Evolutionary conservation across 257 asterid species (phyloP).

Genomic region (Scutellaria minor): DNA sequence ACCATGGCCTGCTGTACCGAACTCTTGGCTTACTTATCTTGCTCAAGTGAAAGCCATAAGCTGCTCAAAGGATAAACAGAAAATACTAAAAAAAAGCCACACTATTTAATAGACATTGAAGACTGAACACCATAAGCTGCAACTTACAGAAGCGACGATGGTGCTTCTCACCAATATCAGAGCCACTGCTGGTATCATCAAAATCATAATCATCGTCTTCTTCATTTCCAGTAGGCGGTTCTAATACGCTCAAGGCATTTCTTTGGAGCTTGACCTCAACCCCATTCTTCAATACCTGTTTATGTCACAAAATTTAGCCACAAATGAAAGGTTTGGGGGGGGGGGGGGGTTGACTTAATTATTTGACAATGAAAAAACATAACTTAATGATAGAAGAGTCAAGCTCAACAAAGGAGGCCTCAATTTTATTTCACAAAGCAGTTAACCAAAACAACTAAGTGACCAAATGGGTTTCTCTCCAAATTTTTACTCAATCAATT

Average conservation of each 20-base stretch:
- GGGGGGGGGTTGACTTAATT: background rate
- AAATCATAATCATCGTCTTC: slow-evolving; percentile 71
- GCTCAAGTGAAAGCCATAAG: slow-evolving; percentile 66
- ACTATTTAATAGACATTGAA: background rate
- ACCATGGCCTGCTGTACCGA: slow-evolving; percentile 72
- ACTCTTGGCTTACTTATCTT: slow-evolving; percentile 75
- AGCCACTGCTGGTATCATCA: slow-evolving; percentile 81
- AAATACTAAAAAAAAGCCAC: slow-evolving; percentile 1
- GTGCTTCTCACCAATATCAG: slow-evolving; percentile 69
- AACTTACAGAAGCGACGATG: slow-evolving; percentile 67
- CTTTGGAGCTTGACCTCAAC: slow-evolving; percentile 95
- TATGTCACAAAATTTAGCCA: slow-evolving; percentile 17
- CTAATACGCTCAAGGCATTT: slow-evolving; percentile 91
- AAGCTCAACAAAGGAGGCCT: background rate
- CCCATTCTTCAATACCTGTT: slow-evolving; percentile 90
- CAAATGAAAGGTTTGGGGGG: background rate
- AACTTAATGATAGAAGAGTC: background rate
- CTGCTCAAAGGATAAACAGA: slow-evolving; percentile 45
- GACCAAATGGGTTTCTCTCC: background rate
- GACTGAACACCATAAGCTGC: slow-evolving; percentile 25
- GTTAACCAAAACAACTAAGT: slow-evolving; percentile 12
- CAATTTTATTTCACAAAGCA: slow-evolving; percentile 4
- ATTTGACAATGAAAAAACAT: background rate
- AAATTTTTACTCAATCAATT: background rate
- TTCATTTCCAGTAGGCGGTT: slow-evolving; percentile 92